Base-by-base conservation (phyloP, 2,329 filamentous ascomycete genomes). In the Immersiporthe knoxdaviesiana region DNA sequence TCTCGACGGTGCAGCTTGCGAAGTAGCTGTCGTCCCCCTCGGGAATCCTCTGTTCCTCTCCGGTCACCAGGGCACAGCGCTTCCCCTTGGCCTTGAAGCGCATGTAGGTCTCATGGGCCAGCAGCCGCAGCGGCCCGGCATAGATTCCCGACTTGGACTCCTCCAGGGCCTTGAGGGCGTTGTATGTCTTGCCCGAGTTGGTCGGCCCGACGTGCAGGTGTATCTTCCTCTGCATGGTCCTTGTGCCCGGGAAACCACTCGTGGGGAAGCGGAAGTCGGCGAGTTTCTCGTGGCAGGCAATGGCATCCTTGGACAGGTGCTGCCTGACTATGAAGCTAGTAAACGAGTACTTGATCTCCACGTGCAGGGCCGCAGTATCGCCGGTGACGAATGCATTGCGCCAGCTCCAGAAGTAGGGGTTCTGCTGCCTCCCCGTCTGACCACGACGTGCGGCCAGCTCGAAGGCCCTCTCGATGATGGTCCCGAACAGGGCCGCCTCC, bases 101-200 rank as follows among this genome's bases (percentile, higher is more conserved):
- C n/a, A 90, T 86, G 77, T 94, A 98, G n/a, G 98, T 91, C 79
- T 99, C 96, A 75, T 97, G 94, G 0, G 96, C 96, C 37, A 99
- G 84, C 61, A 99, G 82, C 63, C 96, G 88, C 59, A 99, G 82
- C 0, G 96, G 96, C 0, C 97, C 96, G 3, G 95, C 93, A 77
- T 98, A 99, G 63, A 97, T 90, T 52, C 96, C 96, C 11, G 84
- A 86, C 39, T 90, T 85, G 2, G 91, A 90, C 63, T 88, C 84
- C 77, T 97, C 93, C 14, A 99, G 85, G 16, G 91, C 89, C 80
- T 97, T 91, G 72, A 99, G 82, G 0, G 96, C 97, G 77, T 94
- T 91, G 77, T 98, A 99, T 0, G 97, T 99, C 84, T 99, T 99
- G 68, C 96, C 96, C 0, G 96, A 98, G 79, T 99, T 99, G 2